These are phyloP conservation scores for Sporopachydermia quercuum DNA, from an alignment of 805 yeast genomes.

Conservation along the genomic window DNA sequence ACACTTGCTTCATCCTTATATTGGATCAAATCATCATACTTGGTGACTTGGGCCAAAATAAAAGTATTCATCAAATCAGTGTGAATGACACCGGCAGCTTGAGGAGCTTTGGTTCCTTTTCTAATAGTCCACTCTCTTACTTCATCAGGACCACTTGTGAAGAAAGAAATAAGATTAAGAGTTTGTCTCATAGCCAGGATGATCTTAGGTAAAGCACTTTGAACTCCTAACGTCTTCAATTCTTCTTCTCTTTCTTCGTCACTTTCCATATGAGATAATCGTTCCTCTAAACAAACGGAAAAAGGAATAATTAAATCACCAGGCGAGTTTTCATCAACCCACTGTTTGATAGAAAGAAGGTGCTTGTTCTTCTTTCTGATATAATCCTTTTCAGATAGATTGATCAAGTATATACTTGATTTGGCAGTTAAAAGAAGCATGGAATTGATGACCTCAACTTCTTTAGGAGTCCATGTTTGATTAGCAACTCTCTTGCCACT, in stretches of 20 bases:
- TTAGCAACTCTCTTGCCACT: slow-evolving; percentile 81
- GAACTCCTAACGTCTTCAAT: slow-evolving; percentile 57
- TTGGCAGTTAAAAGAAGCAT: slow-evolving; percentile 88
- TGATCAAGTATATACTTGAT: slow-evolving; percentile 85
- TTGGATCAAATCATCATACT: slow-evolving; percentile 41
- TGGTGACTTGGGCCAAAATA: slow-evolving; percentile 61
- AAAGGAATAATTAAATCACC: slow-evolving; percentile 88
- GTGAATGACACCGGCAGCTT: slow-evolving; percentile 85
- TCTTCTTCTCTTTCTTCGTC: slow-evolving; percentile 72
- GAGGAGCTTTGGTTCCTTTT: slow-evolving; percentile 88
- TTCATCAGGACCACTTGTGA: slow-evolving; percentile 93
- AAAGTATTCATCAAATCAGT: slow-evolving; percentile 74
- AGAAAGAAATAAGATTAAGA: slow-evolving; percentile 78
- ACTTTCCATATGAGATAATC: slow-evolving; percentile 72
- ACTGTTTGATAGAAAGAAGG: slow-evolving; percentile 64
- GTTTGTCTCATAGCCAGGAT: slow-evolving; percentile 77
- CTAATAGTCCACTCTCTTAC: slow-evolving; percentile 98
- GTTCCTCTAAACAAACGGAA: slow-evolving; percentile 85
- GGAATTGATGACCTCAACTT: slow-evolving; percentile 77
- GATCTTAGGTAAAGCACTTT: slow-evolving; percentile 74
- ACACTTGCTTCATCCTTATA: slow-evolving; percentile 33
- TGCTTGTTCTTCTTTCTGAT: slow-evolving; percentile 81
- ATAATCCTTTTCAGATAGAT: slow-evolving; percentile 80
- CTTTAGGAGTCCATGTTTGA: slow-evolving; percentile 76
- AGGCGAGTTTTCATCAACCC: slow-evolving; percentile 82